A percentile compares a stretch with the other conserved stretches of the same genome.
Evolutionary conservation across 2,329 filamentous ascomycete genomes (phyloP).

Genomic region (Aotearoamyces nothofagi): DNA sequence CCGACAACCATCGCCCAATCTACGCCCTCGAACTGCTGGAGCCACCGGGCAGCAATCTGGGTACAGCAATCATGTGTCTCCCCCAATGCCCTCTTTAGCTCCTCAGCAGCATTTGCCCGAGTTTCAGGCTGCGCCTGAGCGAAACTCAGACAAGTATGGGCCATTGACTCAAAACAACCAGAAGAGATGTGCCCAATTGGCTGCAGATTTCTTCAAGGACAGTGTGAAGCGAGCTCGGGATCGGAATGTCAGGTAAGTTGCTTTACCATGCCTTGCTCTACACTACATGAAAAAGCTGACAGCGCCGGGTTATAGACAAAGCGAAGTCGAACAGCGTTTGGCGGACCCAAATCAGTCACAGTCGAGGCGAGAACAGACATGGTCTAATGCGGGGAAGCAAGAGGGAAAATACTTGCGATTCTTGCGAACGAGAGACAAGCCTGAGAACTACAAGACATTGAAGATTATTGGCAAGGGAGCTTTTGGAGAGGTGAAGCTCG

Average conservation of each 20-base stretch:
- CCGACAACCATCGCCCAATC: conserved; percentile 51
- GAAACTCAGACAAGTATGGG: conserved; percentile 70
- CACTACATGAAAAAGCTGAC: too few relatives aligned
- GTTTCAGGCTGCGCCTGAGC: conserved; percentile 66
- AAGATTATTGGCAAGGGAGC: conserved; percentile 99
- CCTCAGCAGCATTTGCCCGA: conserved; percentile 45
- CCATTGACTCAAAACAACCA: conserved; percentile 51
- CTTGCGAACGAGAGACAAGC: conserved; percentile 81
- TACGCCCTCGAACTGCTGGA: conserved; percentile 75
- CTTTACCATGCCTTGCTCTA: neutral
- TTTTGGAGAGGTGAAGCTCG: conserved; percentile 94
- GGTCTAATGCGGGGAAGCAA: conserved; percentile 69
- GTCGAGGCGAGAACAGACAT: conserved; percentile 68
- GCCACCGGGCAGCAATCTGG: conserved; percentile 44
- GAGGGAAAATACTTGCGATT: conserved; percentile 91
- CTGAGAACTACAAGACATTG: conserved; percentile 87
- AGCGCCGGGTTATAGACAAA: conserved; percentile 55
- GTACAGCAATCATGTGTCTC: conserved; percentile 52
- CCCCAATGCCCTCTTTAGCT: conserved; percentile 47
- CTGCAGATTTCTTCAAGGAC: conserved; percentile 94
- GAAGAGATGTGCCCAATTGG: conserved; percentile 53
- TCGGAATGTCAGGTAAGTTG: conserved; percentile 72
- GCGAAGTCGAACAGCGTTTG: conserved; percentile 79
- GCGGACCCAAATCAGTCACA: conserved; percentile 61
- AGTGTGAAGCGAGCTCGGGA: conserved; percentile 93